These are phyloP conservation scores for Lactifluus hygrophoroides DNA, from an alignment of 768 basidiomycete species.

Conservation along the genomic window DNA sequence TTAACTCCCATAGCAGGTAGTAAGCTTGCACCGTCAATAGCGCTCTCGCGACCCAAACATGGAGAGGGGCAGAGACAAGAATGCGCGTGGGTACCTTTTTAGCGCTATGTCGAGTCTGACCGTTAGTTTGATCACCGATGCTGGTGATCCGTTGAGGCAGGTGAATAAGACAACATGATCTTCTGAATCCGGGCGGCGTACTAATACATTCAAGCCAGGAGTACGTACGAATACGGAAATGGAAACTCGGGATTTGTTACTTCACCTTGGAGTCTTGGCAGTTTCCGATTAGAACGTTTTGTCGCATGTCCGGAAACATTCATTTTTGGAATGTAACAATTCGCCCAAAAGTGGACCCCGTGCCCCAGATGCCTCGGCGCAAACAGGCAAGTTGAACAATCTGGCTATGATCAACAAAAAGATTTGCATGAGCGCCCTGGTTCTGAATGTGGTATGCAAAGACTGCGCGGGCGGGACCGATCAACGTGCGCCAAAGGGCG, in stretches of 20 bases:
- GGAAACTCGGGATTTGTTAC: background rate
- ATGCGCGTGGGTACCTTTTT: background rate
- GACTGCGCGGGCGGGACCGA: constrained; percentile 17
- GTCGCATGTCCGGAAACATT: background rate
- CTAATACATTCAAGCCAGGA: background rate
- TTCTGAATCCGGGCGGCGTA: background rate
- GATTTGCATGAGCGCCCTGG: constrained; percentile 34
- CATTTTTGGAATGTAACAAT: constrained; percentile 32
- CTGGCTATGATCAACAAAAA: constrained; percentile 39
- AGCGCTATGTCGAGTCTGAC: background rate
- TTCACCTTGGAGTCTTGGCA: background rate
- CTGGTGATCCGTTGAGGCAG: background rate
- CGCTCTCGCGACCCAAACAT: background rate
- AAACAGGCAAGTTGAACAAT: constrained; percentile 38
- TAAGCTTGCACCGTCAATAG: background rate
- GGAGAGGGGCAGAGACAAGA: background rate
- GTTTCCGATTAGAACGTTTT: constrained; percentile 2
- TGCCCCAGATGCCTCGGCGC: constrained; percentile 39
- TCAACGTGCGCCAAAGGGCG: background rate
- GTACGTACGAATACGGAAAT: background rate
- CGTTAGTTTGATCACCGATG: background rate
- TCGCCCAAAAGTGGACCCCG: constrained; percentile 35
- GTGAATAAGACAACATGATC: background rate
- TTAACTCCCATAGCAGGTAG: background rate
- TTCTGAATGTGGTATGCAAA: constrained; percentile 40